phyloP scores from a whole-genome alignment of 2,329 filamentous ascomycete species.

The Lecanicillium sp. region DNA sequence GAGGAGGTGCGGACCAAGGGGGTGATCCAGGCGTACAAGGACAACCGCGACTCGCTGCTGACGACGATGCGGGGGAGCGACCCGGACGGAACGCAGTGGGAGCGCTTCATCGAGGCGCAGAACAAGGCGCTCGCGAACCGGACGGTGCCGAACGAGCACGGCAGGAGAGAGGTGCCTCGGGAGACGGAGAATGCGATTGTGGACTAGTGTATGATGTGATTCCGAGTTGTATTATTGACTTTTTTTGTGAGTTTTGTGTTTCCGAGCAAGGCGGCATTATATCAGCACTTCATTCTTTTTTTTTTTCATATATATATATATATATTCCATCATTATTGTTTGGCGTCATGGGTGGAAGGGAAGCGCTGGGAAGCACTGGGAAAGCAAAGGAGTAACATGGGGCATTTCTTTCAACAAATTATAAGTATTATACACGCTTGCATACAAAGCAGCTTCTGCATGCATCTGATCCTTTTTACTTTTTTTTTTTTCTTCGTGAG shows the following conservation, averaged over 20 bases:
- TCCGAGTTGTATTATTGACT: not conserved
- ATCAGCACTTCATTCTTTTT: not conserved
- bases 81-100: conserved; percentile 52
- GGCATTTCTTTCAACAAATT: no score
- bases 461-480: not conserved
- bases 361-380: no score
- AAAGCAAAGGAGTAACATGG: no score
- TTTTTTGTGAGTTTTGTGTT: not conserved
- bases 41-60: conserved; percentile 47
- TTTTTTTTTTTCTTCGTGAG: not conserved
- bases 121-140: conserved; percentile 53
- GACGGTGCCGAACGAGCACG: conserved; percentile 25
- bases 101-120: conserved; percentile 55
- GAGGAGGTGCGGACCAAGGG: conserved; percentile 51
- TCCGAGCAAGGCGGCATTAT: not conserved
- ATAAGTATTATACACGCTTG: no score
- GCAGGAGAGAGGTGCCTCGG: conserved; percentile 18
- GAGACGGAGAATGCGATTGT: conserved; percentile 37
- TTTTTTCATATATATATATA: not conserved
- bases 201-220: conserved; percentile 26
- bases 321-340: no score
- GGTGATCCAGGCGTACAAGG: conserved; percentile 54
- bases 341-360: conserved; percentile 8
- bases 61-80: conserved; percentile 52
- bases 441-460: not conserved